Evolutionary conservation across 2,329 filamentous ascomycete genomes (phyloP).

Genomic region (Fusarium begoniae): DNA sequence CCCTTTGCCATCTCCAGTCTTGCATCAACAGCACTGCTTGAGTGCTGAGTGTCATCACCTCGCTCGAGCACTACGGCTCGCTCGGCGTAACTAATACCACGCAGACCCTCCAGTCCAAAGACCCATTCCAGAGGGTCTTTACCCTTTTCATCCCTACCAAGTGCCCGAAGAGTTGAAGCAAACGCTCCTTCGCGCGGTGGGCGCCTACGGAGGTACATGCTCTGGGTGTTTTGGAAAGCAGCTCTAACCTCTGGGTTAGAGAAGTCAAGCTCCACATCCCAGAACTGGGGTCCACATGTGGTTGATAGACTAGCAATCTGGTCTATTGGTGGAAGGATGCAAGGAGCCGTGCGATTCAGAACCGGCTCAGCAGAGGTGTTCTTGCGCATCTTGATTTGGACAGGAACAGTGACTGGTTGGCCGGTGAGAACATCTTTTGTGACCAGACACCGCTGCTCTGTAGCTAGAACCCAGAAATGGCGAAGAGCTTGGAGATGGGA

Average conservation of each 20-base stretch:
- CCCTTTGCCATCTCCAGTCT: conserved; percentile 70
- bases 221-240: conserved; percentile 74
- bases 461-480: conserved; percentile 95
- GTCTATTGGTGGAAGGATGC: conserved; percentile 70
- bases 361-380: conserved; percentile 50
- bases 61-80: conserved; percentile 67
- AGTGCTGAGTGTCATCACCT: conserved; percentile 58
- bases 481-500: conserved; percentile 96
- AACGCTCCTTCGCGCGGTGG: conserved; percentile 76
- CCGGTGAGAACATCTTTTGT: conserved; percentile 87
- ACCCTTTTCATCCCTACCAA: conserved; percentile 59
- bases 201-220: conserved; percentile 77
- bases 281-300: conserved; percentile 73
- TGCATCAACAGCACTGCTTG: conserved; percentile 71
- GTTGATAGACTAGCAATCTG: conserved; percentile 69
- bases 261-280: conserved; percentile 84
- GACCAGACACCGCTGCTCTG: conserved; percentile 88
- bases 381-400: conserved; percentile 69
- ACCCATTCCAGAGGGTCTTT: conserved; percentile 75
- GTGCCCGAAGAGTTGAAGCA: conserved; percentile 75
- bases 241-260: conserved; percentile 68
- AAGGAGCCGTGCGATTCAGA: conserved; percentile 62
- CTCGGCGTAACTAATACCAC: conserved; percentile 70
- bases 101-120: conserved; percentile 69
- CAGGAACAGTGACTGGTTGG: conserved; percentile 77